Base-by-base conservation (phyloP, 2,329 filamentous ascomycete genomes). In the Pseudohalonectria lignicola region DNA sequence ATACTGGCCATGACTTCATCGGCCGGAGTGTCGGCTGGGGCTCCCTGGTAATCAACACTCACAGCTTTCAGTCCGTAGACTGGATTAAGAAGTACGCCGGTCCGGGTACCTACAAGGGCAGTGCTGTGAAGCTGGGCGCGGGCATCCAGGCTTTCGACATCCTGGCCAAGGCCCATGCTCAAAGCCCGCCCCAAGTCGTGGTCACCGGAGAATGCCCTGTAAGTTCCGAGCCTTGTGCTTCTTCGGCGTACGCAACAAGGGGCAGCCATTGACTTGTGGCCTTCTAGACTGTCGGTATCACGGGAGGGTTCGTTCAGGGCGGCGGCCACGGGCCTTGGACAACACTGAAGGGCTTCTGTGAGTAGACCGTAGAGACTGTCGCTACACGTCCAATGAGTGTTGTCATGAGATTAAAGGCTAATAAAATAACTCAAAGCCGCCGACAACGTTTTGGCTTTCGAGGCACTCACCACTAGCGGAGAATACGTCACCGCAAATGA, bases 11-110 rank as follows among this genome's bases (percentile, higher is more conserved):
- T 20, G 71, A 75, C 46, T 68, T 64, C 44, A 59, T 69, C 28
- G 79, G 76, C 31, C 71, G 73, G 29, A 76, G 71, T 0, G 75
- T 75, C 0, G 79, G 78, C 17, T 68, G 67, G 19, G 76, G 76
- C 1, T 62, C 69, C 1, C 51, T 78, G 4, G 62, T 64, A 4
- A 57, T 78, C 38, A 77, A 75, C 64, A 76, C 66, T 6, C 72
- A 76, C 41, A 55, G 62, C 19, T 61, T 66, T 43, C 44, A 59
- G 43, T 72, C 63, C 42, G 23, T 26, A 7, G 23, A 26, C 8
- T 26, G 23, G 23, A 49, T 50, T 3, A 53, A 61, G 25, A 11
- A 45, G 1, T 57, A 61, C 39, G 37, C 28, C 4, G 50, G 53
- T 3, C 50, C 54, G 9, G 50, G 54, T 3, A 44, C 47, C 15